Evolutionary conservation across 1,284 basidiomycete species (phyloP).

Genomic region (Sphagnurus paluster): DNA sequence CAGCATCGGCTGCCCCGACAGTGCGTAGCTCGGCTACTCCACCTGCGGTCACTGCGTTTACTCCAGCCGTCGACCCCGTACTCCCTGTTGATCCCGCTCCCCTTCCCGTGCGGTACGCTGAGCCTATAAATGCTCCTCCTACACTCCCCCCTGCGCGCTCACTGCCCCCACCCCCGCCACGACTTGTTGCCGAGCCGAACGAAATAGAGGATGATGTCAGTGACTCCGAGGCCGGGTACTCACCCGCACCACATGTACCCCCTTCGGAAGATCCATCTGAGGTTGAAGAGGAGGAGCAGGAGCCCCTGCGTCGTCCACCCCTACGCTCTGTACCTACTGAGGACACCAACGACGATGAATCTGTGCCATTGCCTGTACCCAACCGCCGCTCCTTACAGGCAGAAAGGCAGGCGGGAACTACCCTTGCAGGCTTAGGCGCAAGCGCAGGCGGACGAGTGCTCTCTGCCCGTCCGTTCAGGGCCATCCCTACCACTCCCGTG

Average conservation of each 20-base stretch:
- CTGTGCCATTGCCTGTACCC: constrained; percentile 22
- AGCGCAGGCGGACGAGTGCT: constrained; percentile 7
- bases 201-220: constrained; percentile 21
- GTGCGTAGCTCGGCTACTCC: constrained; percentile 10
- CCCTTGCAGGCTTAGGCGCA: too few species aligned
- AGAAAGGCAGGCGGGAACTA: too few species aligned
- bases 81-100: constrained; percentile 6
- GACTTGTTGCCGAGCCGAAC: constrained; percentile 11
- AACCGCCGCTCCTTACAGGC: constrained; percentile 19
- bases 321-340: constrained; percentile 8
- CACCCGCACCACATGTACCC: constrained; percentile 1
- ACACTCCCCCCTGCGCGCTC: constrained; percentile 8
- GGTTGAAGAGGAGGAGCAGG: constrained; percentile 22
- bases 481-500: constrained; percentile 21
- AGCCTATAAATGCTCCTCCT: not conserved
- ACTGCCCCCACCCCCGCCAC: constrained; percentile 20
- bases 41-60: constrained; percentile 6
- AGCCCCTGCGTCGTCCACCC: constrained; percentile 23
- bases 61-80: constrained; percentile 11
- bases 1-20: constrained; percentile 12
- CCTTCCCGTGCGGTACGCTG: not conserved
- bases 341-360: constrained; percentile 20
- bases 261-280: constrained; percentile 10
- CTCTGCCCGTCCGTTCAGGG: constrained; percentile 20
- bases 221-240: constrained; percentile 27